These are phyloP conservation scores for Didymosphaeria variabile DNA, from an alignment of 2,329 filamentous ascomycete species.

Conservation along the genomic window DNA sequence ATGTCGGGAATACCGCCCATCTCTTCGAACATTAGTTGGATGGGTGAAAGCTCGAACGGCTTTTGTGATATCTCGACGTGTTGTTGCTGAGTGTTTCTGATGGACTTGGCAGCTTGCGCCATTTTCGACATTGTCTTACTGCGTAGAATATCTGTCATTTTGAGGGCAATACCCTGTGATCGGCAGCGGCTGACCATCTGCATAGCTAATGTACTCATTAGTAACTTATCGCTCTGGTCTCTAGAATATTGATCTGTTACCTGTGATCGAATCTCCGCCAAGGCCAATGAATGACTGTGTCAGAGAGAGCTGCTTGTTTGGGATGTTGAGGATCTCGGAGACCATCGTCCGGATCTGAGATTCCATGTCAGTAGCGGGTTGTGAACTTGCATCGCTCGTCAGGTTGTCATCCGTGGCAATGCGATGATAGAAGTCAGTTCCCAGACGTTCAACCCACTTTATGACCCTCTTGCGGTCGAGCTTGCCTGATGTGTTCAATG, in stretches of 20 bases:
- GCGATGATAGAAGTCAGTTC: constrained; percentile 6
- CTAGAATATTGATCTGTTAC: too few relatives aligned
- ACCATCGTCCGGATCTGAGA: constrained; percentile 1
- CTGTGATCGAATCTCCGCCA: constrained; percentile 5
- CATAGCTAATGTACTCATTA: background rate
- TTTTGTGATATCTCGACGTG: constrained; percentile 14
- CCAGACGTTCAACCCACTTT: constrained; percentile 5
- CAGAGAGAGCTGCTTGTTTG: constrained; percentile 2
- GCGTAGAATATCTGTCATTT: constrained; percentile 19
- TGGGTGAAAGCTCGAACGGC: constrained; percentile 23
- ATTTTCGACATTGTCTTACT: constrained; percentile 6
- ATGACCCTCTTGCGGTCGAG: constrained; percentile 13
- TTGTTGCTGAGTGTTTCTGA: constrained; percentile 1
- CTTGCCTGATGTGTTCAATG: constrained; percentile 27
- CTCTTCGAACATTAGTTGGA: constrained; percentile 23
- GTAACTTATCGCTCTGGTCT: too few relatives aligned
- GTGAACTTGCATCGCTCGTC: background rate
- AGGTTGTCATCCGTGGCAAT: constrained; percentile 2
- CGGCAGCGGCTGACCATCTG: constrained; percentile 1
- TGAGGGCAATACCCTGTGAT: constrained; percentile 7
- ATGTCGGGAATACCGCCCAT: constrained; percentile 11
- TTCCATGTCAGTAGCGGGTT: constrained; percentile 6
- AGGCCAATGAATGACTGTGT: constrained; percentile 4
- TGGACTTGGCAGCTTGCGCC: constrained; percentile 3
- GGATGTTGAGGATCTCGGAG: constrained; percentile 2